Base-by-base conservation (phyloP, 1,284 basidiomycete species). In the Pascua guehoae region DNA sequence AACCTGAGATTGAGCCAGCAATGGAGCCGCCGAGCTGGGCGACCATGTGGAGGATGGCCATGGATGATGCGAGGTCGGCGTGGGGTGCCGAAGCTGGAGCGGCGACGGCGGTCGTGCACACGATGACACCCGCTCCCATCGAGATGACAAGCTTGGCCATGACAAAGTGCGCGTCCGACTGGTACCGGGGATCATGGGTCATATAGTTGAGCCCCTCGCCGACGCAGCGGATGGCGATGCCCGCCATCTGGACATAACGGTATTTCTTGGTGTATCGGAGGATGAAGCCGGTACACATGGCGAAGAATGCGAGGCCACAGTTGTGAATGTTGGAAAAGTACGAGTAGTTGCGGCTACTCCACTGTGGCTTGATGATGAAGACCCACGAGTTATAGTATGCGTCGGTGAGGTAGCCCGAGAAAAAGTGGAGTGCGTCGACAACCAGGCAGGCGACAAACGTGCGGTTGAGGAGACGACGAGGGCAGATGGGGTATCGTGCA, bases 381-480 rank as follows among this genome's bases (percentile, higher is more conserved):
- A 76, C 66, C 70, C 69, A 79, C 3, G 73, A 74, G 45, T 66
- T 64, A 62, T 68, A 77, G 70, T 79, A 79, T 11, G 66, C 67
- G 47, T 67, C 67, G 15, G 69, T 63, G 8, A 79, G 51, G 61
- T 71, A 71, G 14, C 65, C 68, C 10, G 70, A 71, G 54, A 76
- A 66, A 55, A 72, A 73, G 68, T 77, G 74, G 53, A 77, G 64
- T 48, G 76, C 67, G 66, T 78, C 69, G 63, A 78, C 76, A 38
- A 67, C 63, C 36, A 69, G 61, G 41, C 66, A 65, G 53, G 49
- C 52, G 75, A 67, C 70, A 41, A 79, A 74, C 48, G 79, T 61
- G 68, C 87, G 86, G 46, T 70, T 69, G 51, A 85, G 70, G 75
- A 87, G 85, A 37, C 85, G 81, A 32, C 78, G 76, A 11, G 81